Evolutionary conservation across 2,329 filamentous ascomycete genomes (phyloP).

Genomic region (Fusarium neocosmosporiellum): DNA sequence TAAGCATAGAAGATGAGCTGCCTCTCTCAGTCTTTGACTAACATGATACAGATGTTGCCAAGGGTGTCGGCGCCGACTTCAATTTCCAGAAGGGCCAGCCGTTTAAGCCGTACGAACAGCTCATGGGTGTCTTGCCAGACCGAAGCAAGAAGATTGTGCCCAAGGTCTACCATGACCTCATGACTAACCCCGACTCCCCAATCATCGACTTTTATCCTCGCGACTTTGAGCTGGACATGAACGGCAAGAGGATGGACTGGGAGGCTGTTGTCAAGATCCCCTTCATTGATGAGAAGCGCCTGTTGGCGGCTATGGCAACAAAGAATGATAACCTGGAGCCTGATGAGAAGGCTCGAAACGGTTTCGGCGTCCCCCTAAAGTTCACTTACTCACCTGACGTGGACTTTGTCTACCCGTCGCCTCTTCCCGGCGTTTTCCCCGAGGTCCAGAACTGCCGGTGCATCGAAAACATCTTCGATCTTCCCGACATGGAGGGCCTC

Average conservation of each 20-base stretch:
- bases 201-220: slow-evolving; percentile 98
- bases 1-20: slow-evolving; percentile 48
- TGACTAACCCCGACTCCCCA: slow-evolving; percentile 90
- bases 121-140: slow-evolving; percentile 98
- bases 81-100: slow-evolving; percentile 95
- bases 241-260: slow-evolving; percentile 99
- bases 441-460: slow-evolving; percentile 89
- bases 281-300: slow-evolving; percentile 92
- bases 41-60: slow-evolving; percentile 77
- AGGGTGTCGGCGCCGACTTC: slow-evolving; percentile 86
- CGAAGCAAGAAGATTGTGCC: slow-evolving; percentile 98
- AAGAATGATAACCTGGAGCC: slow-evolving; percentile 82
- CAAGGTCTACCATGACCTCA: slow-evolving; percentile 85
- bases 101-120: slow-evolving; percentile 93
- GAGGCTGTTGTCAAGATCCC: slow-evolving; percentile 99
- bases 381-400: slow-evolving; percentile 85
- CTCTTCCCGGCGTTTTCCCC: slow-evolving; percentile 88
- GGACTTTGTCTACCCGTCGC: slow-evolving; percentile 88
- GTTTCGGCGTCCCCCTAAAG: slow-evolving; percentile 91
- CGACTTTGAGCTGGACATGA: slow-evolving; percentile 98
- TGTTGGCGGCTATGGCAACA: slow-evolving; percentile 86
- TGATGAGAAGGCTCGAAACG: slow-evolving; percentile 85
- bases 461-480: slow-evolving; percentile 94
- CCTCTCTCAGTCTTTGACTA: slow-evolving; percentile 50
- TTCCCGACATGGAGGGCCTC: slow-evolving; percentile 91